Evolutionary conservation across 768 basidiomycete species (phyloP).

Genomic region (Xanthoconium stramineum): DNA sequence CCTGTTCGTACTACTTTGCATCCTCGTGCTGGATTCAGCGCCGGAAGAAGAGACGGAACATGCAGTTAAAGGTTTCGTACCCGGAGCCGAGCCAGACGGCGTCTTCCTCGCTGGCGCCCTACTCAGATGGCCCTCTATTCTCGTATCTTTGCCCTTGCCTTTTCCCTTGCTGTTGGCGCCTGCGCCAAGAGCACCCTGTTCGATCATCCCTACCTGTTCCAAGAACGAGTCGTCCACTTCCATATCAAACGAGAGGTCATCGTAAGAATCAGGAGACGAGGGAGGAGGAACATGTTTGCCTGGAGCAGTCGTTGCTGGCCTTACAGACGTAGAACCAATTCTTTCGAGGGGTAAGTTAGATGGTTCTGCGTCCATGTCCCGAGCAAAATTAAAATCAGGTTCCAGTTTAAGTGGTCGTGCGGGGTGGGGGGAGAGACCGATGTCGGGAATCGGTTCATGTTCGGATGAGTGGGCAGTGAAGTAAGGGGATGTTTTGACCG

Average conservation of each 20-base stretch:
- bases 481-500: conserved; percentile 17
- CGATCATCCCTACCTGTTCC: conserved; percentile 33
- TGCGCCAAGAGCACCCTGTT: conserved; percentile 17
- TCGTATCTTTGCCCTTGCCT: conserved; percentile 15
- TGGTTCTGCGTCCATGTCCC: conserved; percentile 30
- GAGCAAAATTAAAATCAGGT: conserved; percentile 22
- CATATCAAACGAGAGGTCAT: conserved; percentile 35
- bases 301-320: not conserved
- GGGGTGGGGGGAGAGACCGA: conserved; percentile 30
- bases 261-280: conserved; percentile 28
- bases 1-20: conserved; percentile 6
- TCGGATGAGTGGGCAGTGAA: conserved; percentile 12
- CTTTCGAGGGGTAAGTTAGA: conserved; percentile 5
- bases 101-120: conserved; percentile 3
- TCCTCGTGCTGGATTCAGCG: conserved; percentile 16
- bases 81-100: conserved; percentile 9
- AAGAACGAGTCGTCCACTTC: conserved; percentile 40
- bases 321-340: conserved; percentile 11
- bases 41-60: conserved; percentile 7
- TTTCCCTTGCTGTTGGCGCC: conserved; percentile 18
- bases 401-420: conserved; percentile 18
- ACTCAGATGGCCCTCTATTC: not conserved
- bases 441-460: conserved; percentile 20
- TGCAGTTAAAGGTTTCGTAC: conserved; percentile 12
- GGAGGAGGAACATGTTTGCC: conserved; percentile 4